These are phyloP conservation scores for Dendrostoma leiphaemia DNA, from an alignment of 2,329 filamentous ascomycete genomes.

Conservation along the genomic window DNA sequence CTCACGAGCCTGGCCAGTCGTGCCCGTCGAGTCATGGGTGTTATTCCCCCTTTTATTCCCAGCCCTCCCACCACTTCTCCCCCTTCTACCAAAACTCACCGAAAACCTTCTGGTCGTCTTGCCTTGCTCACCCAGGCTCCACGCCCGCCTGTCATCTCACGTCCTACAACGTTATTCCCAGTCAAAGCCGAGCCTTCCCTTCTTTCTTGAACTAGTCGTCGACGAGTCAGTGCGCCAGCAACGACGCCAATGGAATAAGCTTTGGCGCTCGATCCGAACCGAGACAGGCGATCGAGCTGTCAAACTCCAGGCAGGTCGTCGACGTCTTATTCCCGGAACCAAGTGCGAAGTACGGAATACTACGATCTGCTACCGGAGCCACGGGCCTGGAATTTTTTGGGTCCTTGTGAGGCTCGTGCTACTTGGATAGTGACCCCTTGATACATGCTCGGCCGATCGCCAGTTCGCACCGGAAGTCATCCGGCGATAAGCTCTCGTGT, in stretches of 20 bases:
- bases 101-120: background rate
- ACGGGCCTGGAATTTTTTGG: conserved; percentile 10
- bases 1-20: too few species aligned
- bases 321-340: conserved; percentile 15
- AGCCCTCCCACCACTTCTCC: background rate
- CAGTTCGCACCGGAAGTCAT: conserved; percentile 3
- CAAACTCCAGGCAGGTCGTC: background rate
- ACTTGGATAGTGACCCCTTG: background rate
- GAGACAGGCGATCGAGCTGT: background rate
- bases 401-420: conserved; percentile 15
- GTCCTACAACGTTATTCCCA: conserved; percentile 10
- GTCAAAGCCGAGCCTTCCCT: background rate
- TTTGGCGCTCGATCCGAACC: background rate
- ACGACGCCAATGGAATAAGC: background rate
- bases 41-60: conserved; percentile 1
- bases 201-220: background rate
- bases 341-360: too few species aligned
- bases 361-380: conserved; percentile 9
- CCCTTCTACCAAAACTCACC: background rate
- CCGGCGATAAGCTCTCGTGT: conserved; percentile 1
- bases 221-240: background rate
- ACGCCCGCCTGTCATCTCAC: background rate
- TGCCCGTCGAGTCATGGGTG: background rate
- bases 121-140: background rate
- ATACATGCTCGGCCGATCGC: conserved; percentile 5